These are phyloP conservation scores for Patellaria atrata DNA, from an alignment of 495 filamentous ascomycete genomes.

Conservation along the genomic window DNA sequence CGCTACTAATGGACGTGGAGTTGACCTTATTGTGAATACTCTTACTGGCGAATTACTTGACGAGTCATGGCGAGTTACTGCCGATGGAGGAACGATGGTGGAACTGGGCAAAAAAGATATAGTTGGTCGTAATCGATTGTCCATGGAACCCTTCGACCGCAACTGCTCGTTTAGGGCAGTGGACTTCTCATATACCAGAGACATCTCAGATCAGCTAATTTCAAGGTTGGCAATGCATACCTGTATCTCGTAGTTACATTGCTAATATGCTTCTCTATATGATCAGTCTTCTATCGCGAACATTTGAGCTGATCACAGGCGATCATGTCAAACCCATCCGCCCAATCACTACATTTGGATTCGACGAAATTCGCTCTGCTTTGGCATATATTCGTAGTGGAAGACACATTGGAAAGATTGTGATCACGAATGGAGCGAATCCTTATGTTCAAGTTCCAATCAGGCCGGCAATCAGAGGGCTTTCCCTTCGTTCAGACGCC, in stretches of 20 bases:
- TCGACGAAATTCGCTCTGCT: conserved; percentile 15
- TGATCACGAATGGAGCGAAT: conserved; percentile 21
- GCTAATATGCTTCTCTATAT: conserved; percentile 1
- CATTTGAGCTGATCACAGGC: conserved; percentile 17
- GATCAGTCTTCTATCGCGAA: no score
- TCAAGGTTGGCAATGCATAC: background rate
- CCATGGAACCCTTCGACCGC: conserved; percentile 28
- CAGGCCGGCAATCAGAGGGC: conserved; percentile 8
- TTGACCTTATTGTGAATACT: conserved; percentile 2
- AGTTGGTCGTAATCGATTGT: conserved; percentile 18
- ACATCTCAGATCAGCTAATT: background rate
- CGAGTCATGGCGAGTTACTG: conserved; percentile 22
- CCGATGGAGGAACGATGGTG: conserved; percentile 23
- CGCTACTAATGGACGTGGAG: conserved; percentile 4
- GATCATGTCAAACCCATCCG: conserved; percentile 28
- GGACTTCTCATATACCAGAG: conserved; percentile 5
- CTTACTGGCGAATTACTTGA: conserved; percentile 6
- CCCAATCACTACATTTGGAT: conserved; percentile 18
- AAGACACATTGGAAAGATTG: conserved; percentile 34
- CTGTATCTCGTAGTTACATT: conserved; percentile 1
- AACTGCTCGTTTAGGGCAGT: conserved; percentile 16
- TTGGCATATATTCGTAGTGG: conserved; percentile 28
- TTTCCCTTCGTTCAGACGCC: conserved; percentile 1
- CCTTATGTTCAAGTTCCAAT: conserved; percentile 14
- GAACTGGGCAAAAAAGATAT: conserved; percentile 28